Evolutionary conservation across 805 yeast genomes (phyloP).

Genomic region (Candida silvicultrix): DNA sequence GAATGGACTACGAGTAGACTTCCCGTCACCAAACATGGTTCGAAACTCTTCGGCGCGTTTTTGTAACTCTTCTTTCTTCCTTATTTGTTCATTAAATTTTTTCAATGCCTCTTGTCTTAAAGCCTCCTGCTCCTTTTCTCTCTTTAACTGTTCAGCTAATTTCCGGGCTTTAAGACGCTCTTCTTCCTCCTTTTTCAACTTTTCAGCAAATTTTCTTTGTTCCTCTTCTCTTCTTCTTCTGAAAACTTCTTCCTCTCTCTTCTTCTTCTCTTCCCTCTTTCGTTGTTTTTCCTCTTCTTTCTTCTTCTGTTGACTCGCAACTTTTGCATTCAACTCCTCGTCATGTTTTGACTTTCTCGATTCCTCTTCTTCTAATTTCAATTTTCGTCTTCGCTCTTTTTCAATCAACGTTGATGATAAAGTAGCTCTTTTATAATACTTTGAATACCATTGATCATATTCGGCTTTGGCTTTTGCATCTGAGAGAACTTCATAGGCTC

Average conservation of each 20-base stretch:
- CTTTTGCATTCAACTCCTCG: neutral
- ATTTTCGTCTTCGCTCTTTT: neutral
- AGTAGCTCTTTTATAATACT: slow-evolving; percentile 4
- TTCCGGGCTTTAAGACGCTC: neutral
- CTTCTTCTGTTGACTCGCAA: neutral
- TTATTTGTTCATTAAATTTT: neutral
- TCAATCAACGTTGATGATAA: slow-evolving; percentile 5
- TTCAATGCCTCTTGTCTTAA: slow-evolving; percentile 1
- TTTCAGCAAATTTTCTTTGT: neutral
- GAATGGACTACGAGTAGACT: neutral
- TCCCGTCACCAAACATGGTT: neutral
- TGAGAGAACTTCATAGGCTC: slow-evolving; percentile 9
- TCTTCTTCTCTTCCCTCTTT: slow-evolving; percentile 1
- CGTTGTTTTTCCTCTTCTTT: neutral
- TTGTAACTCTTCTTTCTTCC: slow-evolving; percentile 2
- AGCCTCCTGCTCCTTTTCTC: slow-evolving; percentile 7
- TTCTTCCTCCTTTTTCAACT: neutral
- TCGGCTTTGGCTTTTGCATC: neutral
- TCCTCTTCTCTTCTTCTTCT: neutral
- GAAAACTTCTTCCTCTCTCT: neutral
- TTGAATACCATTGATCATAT: slow-evolving; percentile 15
- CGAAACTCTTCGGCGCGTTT: slow-evolving; percentile 1
- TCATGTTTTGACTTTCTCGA: neutral
- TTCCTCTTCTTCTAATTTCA: neutral
- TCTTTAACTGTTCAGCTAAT: slow-evolving; percentile 8